A percentile compares a stretch with the other conserved stretches of the same genome.
Conservation (phyloP, 2,329 filamentous ascomycete species). For the Fusarium zealandicum region DNA sequence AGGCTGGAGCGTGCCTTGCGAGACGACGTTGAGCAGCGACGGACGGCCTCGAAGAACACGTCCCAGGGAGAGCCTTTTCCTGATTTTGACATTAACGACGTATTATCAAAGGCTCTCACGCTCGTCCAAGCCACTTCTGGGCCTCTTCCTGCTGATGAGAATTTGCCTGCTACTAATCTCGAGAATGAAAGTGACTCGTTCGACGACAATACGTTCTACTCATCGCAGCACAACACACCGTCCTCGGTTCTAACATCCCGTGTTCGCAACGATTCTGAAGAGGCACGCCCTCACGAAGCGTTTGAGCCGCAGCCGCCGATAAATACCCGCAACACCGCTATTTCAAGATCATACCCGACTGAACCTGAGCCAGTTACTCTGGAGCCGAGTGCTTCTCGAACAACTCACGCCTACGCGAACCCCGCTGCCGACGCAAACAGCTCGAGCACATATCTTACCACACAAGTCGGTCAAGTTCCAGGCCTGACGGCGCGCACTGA, state of each 20-base stretch:
- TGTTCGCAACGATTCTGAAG: constrained; percentile 55
- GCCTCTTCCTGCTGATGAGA: constrained; percentile 64
- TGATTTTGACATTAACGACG: constrained; percentile 75
- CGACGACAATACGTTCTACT: constrained; percentile 96
- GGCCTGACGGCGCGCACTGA: constrained; percentile 44
- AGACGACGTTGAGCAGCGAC: constrained; percentile 76
- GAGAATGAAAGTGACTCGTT: constrained; percentile 78
- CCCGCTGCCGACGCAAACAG: constrained; percentile 5
- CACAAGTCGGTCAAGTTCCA: constrained; percentile 38
- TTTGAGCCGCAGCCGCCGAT: constrained; percentile 21
- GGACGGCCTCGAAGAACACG: constrained; percentile 49
- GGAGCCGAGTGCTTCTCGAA: constrained; percentile 12
- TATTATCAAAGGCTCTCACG: constrained; percentile 73
- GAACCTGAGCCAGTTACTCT: constrained; percentile 9
- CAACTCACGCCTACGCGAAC: constrained; percentile 17
- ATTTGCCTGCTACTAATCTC: constrained; percentile 59
- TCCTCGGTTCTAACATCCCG: constrained; percentile 59
- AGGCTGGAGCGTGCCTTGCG: constrained; percentile 79
- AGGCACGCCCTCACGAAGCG: constrained; percentile 33
- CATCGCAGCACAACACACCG: constrained; percentile 86
- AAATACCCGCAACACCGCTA: constrained; percentile 16
- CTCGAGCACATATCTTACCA: constrained; percentile 20
- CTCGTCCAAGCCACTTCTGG: constrained; percentile 74
- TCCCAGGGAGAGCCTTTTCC: constrained; percentile 61
- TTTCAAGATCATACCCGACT: constrained; percentile 13